These are phyloP conservation scores for Acacia crassicarpa DNA, from an alignment of 306 rosid genomes.

Conservation along the genomic window DNA sequence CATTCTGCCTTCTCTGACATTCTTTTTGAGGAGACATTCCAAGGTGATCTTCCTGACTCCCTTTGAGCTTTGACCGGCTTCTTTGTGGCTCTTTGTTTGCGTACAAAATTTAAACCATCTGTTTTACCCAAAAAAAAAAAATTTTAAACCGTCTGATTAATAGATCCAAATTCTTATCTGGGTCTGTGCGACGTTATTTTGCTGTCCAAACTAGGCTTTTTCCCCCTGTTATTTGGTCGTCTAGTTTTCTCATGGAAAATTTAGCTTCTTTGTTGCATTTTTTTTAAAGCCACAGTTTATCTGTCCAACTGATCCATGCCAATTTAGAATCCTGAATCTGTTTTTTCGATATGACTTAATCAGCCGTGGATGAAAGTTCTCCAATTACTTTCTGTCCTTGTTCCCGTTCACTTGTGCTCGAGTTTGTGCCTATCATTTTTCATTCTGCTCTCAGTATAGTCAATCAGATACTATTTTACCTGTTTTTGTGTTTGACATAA, in stretches of 20 bases:
- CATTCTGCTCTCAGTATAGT: not conserved
- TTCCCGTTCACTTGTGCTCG: not conserved
- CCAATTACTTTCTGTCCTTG: not conserved
- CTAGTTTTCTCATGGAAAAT: not conserved
- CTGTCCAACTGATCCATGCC: not conserved
- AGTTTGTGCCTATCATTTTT: slow-evolving; percentile 1
- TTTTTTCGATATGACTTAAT: not conserved
- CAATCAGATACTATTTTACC: not conserved
- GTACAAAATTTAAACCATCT: not conserved
- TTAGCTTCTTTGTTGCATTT: not conserved
- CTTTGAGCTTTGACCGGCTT: not conserved
- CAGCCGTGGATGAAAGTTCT: not conserved
- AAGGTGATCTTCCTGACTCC: slow-evolving; percentile 38
- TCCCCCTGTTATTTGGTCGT: not conserved
- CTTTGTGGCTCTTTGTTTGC: not conserved
- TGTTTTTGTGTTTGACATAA: not conserved
- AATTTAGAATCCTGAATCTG: not conserved
- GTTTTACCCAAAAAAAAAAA: too few relatives aligned
- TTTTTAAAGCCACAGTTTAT: not conserved
- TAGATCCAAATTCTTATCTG: not conserved
- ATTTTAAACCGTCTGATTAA: not conserved
- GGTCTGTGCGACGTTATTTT: not conserved
- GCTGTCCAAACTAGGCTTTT: not conserved
- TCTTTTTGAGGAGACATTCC: slow-evolving; percentile 60
- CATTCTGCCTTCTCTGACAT: slow-evolving; percentile 44